These are phyloP conservation scores for Morella rubra DNA, from an alignment of 306 rosid species.

Conservation along the genomic window DNA sequence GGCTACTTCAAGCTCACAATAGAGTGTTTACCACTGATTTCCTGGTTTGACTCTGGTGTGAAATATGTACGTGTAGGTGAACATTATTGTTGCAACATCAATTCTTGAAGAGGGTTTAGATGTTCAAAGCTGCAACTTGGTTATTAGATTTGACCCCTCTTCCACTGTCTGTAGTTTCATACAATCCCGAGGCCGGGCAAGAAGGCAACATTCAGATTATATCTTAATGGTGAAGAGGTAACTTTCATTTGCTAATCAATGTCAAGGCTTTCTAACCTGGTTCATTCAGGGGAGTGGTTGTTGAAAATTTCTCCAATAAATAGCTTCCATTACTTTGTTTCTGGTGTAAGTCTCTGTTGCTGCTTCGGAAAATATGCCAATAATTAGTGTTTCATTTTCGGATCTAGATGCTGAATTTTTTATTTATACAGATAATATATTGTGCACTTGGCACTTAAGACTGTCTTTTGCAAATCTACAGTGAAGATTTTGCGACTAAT, in stretches of 20 bases:
- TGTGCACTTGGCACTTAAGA: slow-evolving; percentile 1
- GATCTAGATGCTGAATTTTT: not conserved
- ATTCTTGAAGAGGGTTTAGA: slow-evolving; percentile 97
- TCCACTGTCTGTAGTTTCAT: slow-evolving; percentile 85
- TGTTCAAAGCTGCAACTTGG: slow-evolving; percentile 87
- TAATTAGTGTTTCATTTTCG: not conserved
- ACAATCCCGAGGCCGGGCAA: slow-evolving; percentile 93
- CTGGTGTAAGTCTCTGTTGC: not conserved
- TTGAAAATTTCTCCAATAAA: not conserved
- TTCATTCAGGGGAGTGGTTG: not conserved
- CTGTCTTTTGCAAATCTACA: slow-evolving; percentile 31
- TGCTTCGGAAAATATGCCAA: not conserved
- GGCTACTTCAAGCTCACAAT: not conserved
- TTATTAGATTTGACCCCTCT: slow-evolving; percentile 83
- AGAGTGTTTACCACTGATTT: not conserved
- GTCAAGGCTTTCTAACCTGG: not conserved
- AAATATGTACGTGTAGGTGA: slow-evolving; percentile 50
- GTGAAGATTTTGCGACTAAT: slow-evolving; percentile 57
- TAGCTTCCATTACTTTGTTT: not conserved
- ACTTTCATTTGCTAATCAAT: not conserved
- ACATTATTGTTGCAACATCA: slow-evolving; percentile 88
- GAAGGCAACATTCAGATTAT: slow-evolving; percentile 73
- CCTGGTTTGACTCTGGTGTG: slow-evolving; percentile 21
- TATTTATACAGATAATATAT: not conserved
- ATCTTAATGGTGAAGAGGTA: slow-evolving; percentile 77